Evolutionary conservation across 345 rosid genomes (phyloP).

Genomic region (Ceriops zippeliana): DNA sequence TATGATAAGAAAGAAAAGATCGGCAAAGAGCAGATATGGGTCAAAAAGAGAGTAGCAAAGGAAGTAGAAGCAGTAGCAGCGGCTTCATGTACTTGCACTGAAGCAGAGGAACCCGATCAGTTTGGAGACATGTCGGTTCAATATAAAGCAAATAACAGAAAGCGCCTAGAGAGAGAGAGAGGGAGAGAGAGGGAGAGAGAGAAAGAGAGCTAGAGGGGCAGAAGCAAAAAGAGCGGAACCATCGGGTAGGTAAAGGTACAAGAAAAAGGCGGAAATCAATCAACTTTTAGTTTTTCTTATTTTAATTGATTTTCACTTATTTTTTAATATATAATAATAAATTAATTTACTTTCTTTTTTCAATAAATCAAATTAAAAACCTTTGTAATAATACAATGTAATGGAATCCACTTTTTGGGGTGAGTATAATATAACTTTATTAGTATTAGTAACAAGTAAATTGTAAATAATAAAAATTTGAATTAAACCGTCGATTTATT

Average conservation of each 20-base stretch:
- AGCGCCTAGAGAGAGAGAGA: slow-evolving; percentile 12
- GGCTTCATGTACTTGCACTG: slow-evolving; percentile 31
- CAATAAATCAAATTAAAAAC: too few species aligned
- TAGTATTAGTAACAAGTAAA: too few species aligned
- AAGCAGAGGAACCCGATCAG: slow-evolving; percentile 47
- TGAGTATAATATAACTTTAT: too few species aligned
- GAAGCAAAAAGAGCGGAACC: too few species aligned
- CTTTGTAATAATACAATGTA: too few species aligned
- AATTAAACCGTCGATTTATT: too few species aligned
- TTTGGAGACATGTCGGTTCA: slow-evolving; percentile 73
- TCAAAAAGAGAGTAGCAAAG: background rate
- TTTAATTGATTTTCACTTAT: too few species aligned
- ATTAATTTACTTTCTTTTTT: too few species aligned
- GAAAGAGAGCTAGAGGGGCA: background rate
- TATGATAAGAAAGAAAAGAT: too few species aligned
- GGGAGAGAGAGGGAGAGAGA: slow-evolving; percentile 13
- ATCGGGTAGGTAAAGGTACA: slow-evolving; percentile 34
- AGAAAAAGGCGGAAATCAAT: slow-evolving; percentile 53
- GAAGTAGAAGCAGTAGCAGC: slow-evolving; percentile 11
- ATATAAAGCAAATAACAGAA: slow-evolving; percentile 41
- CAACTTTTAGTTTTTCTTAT: slow-evolving; percentile 35
- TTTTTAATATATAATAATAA: too few species aligned
- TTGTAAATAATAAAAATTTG: too few species aligned
- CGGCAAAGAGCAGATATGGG: background rate
- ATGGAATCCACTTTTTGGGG: too few species aligned